phyloP scores from a whole-genome alignment of 495 filamentous ascomycete genomes.

The Penicillium cataractarum region DNA sequence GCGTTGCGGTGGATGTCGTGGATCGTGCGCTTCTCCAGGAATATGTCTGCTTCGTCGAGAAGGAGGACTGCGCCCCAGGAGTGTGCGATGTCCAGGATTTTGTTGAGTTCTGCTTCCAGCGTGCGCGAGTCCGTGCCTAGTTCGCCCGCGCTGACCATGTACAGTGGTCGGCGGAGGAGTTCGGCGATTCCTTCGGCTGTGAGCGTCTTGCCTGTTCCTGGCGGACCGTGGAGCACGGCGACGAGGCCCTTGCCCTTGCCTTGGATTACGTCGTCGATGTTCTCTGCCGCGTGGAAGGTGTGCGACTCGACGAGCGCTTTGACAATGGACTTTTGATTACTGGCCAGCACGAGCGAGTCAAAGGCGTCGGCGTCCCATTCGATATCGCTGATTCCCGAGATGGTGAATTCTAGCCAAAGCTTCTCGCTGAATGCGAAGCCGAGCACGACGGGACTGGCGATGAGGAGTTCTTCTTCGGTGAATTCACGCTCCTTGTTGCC shows the following conservation, averaged over 20 bases:
- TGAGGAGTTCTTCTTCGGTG: constrained; percentile 83
- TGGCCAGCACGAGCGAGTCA: constrained; percentile 72
- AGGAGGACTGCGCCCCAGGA: constrained; percentile 83
- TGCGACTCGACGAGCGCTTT: constrained; percentile 79
- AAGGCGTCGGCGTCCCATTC: constrained; percentile 84
- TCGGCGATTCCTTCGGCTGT: constrained; percentile 89
- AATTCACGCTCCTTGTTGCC: constrained; percentile 58
- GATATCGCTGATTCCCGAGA: constrained; percentile 81
- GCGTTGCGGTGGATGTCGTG: constrained; percentile 77
- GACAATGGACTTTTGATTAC: constrained; percentile 79
- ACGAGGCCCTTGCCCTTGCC: constrained; percentile 80
- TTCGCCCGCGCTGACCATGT: constrained; percentile 83
- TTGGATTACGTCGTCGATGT: constrained; percentile 82
- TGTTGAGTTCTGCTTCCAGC: constrained; percentile 78
- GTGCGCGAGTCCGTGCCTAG: constrained; percentile 78
- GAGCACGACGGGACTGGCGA: constrained; percentile 88
- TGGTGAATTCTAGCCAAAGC: constrained; percentile 87
- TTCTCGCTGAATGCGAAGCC: constrained; percentile 93
- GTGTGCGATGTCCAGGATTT: constrained; percentile 86
- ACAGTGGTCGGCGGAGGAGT: constrained; percentile 78
- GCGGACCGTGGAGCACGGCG: constrained; percentile 77
- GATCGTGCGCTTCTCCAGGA: constrained; percentile 72
- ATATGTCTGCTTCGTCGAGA: constrained; percentile 79
- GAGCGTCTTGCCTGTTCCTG: constrained; percentile 86
- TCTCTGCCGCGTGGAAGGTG: constrained; percentile 78